Base-by-base conservation (phyloP, 2,329 filamentous ascomycete genomes). In the Neopestalotiopsis sp. region DNA sequence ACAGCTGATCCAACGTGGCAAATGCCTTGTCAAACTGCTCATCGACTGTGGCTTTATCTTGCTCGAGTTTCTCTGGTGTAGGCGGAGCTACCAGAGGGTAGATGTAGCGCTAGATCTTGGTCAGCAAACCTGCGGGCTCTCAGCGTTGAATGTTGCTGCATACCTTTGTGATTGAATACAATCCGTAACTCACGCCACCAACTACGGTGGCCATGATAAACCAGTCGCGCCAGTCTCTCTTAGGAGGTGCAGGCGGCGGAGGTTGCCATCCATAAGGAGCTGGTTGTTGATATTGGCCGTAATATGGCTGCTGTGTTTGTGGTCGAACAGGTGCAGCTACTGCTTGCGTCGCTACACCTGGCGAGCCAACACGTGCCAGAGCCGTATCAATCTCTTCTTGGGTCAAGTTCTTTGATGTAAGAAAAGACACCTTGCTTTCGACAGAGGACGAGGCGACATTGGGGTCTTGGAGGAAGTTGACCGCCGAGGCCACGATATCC, bases 171-270 rank as follows among this genome's bases (percentile, higher is more conserved):
- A 98, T 88, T 72, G 91, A 89, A 79, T 96, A 99, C 28, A 97
- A 82, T 0, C 95, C 95, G 77, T 98, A 98, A 53, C 94, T 88
- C 24, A 98, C 91, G 63, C 95, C 94, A 68, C 94, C 92, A 71
- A 97, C 92, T 13, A 98, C 93, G 0, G 96, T 99, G 7, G 96
- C 96, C 94, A 98, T 97, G 81, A 99, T 98, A 82, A 99, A 99
- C 93, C 94, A 98, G 79, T 99, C 96, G 71, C 97, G 89, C 96
- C 96, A 99, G 82, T 99, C 96, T 77, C 96, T 87, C 78, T 90
- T 91, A 3, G 94, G 94, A 2, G 90, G 82, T 67, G 87, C 85
- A 1, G 86, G 86, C 3, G 88, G 84, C 7, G 86, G 81, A 34
- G 81, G 85, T 75, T 89, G 88, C 88, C 88, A 91, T 73, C 86